Conservation (phyloP, 352 stramenopile species). For the Blastocystis sp. region DNA sequence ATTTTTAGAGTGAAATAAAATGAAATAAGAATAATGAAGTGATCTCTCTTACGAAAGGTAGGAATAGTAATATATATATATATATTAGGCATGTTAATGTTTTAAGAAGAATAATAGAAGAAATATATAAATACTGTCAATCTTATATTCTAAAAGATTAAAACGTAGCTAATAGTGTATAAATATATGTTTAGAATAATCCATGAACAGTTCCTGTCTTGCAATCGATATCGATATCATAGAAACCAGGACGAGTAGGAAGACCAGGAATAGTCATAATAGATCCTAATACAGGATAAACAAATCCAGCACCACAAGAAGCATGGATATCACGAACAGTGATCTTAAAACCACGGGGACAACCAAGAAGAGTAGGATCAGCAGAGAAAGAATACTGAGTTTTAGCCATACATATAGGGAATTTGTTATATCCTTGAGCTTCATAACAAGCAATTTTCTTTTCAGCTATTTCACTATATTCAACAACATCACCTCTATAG, state of each 20-base stretch:
- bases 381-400: slow-evolving; percentile 90
- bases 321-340: slow-evolving; percentile 76
- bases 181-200: slow-evolving; percentile 65
- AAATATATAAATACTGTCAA: no score
- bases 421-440: slow-evolving; percentile 50
- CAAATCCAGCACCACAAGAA: slow-evolving; percentile 80
- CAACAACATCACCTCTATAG: slow-evolving; percentile 75
- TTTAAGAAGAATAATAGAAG: no score
- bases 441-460: slow-evolving; percentile 76
- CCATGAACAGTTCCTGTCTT: slow-evolving; percentile 81
- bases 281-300: slow-evolving; percentile 75
- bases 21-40: no score
- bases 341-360: slow-evolving; percentile 73
- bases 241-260: slow-evolving; percentile 84
- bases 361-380: slow-evolving; percentile 70
- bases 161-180: no score
- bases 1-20: no score
- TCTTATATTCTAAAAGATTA: no score
- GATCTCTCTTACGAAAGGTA: no score
- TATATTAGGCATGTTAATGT: no score
- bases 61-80: no score
- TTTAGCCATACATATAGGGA: slow-evolving; percentile 89
- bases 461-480: slow-evolving; percentile 73
- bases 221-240: slow-evolving; percentile 84
- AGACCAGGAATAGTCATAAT: slow-evolving; percentile 98